Percentiles rank a stretch among this genome's conserved stretches.
phyloP scores from a whole-genome alignment of 306 rosid genomes.

The Acacia confusa region DNA sequence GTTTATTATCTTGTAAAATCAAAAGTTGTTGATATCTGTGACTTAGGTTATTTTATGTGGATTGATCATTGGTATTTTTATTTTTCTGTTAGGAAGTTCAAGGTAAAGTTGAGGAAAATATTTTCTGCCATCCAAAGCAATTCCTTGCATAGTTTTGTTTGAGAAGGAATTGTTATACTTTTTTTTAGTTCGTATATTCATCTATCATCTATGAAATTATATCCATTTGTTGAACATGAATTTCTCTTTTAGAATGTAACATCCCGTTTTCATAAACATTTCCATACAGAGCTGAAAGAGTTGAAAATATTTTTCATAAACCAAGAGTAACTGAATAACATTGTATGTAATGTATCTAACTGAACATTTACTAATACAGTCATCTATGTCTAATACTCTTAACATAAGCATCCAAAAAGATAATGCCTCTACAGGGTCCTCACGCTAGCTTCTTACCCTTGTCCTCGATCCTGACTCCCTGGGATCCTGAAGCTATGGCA shows the following conservation, averaged over 20 bases:
- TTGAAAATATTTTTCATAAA: no score
- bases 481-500: no score
- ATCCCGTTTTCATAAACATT: no score
- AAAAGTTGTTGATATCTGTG: not conserved
- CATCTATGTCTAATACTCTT: no score
- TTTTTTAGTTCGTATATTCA: not conserved
- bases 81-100: constrained; percentile 10
- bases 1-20: not conserved
- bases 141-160: constrained; percentile 28
- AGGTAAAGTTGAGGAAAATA: not conserved
- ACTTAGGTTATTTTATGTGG: not conserved
- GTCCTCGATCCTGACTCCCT: no score
- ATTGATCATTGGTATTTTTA: not conserved
- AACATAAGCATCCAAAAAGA: no score
- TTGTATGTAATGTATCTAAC: no score
- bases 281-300: no score
- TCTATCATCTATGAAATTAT: constrained; percentile 25
- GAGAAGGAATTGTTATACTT: not conserved
- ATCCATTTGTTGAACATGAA: constrained; percentile 17
- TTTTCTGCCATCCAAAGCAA: not conserved
- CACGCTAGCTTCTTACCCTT: no score
- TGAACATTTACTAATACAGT: no score
- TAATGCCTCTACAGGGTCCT: no score
- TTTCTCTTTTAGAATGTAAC: constrained; percentile 55
- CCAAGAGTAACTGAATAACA: no score